phyloP scores from a whole-genome alignment of 768 basidiomycete species.

The Psilocybe cubensis region DNA sequence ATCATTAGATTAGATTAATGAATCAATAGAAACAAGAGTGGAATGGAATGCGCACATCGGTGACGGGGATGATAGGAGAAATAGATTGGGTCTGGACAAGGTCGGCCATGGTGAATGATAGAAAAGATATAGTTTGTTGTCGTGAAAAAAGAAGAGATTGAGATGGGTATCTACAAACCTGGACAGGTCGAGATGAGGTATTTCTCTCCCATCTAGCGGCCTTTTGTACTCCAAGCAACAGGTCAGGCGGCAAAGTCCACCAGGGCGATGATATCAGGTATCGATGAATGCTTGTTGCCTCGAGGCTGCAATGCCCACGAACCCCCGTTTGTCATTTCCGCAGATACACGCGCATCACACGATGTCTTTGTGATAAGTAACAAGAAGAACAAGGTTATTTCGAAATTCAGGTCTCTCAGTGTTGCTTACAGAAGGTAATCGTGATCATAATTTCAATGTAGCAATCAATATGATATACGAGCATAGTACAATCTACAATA shows the following conservation, averaged over 20 bases:
- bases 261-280: constrained; percentile 9
- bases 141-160: constrained; percentile 2
- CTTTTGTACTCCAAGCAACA: constrained; percentile 19
- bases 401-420: constrained; percentile 2
- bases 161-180: constrained; percentile 16
- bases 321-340: constrained; percentile 4
- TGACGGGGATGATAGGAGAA: constrained; percentile 37
- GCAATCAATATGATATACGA: constrained; percentile 1
- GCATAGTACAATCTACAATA: constrained; percentile 12
- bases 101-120: constrained; percentile 22
- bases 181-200: constrained; percentile 22
- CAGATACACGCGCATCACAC: constrained; percentile 17
- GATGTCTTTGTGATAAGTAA: constrained; percentile 17
- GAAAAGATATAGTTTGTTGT: constrained; percentile 3
- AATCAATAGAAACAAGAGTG: not conserved
- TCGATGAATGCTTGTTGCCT: constrained; percentile 19
- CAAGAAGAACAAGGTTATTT: constrained; percentile 4
- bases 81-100: constrained; percentile 22
- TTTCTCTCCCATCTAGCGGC: not conserved
- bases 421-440: not conserved
- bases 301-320: constrained; percentile 16
- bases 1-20: constrained; percentile 3
- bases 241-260: constrained; percentile 8
- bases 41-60: constrained; percentile 28
- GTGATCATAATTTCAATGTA: constrained; percentile 2